Evolutionary conservation across 164 flowering plant species (phyloP).

Genomic region (Magnolia officinalis): DNA sequence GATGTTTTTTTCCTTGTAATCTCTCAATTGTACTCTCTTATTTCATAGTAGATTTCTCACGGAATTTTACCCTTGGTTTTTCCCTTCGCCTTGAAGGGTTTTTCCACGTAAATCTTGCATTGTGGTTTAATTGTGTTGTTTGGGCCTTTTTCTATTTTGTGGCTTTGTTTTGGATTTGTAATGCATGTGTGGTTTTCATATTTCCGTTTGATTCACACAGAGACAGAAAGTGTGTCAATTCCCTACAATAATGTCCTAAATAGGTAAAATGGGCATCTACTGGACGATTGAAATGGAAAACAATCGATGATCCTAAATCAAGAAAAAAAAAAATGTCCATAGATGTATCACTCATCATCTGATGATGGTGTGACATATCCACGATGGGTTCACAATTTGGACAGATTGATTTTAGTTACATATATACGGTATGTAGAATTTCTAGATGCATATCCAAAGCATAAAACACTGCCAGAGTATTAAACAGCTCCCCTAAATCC

Average conservation of each 20-base stretch:
- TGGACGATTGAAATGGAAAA: background rate
- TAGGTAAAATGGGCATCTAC: background rate
- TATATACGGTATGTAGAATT: no score
- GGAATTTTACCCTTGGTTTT: background rate
- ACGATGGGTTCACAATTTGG: no score
- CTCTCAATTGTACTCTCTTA: background rate
- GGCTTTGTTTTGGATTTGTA: background rate
- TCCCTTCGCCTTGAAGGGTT: background rate
- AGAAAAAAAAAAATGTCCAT: background rate
- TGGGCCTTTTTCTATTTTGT: no score
- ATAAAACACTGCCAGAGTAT: no score
- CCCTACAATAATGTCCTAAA: no score
- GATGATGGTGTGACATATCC: background rate
- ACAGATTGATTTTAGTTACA: no score
- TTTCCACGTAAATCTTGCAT: background rate
- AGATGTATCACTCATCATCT: background rate
- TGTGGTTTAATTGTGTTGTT: background rate
- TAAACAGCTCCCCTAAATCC: background rate
- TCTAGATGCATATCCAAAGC: no score
- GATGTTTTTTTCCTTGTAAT: no score
- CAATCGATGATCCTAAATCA: background rate
- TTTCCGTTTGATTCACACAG: no score
- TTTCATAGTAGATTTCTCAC: background rate
- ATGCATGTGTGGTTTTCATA: background rate
- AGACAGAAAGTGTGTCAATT: no score